A percentile compares a stretch with the other conserved stretches of the same genome.
These are phyloP conservation scores for Tylopilus sp. DNA, from an alignment of 768 basidiomycete genomes.

Conservation along the genomic window DNA sequence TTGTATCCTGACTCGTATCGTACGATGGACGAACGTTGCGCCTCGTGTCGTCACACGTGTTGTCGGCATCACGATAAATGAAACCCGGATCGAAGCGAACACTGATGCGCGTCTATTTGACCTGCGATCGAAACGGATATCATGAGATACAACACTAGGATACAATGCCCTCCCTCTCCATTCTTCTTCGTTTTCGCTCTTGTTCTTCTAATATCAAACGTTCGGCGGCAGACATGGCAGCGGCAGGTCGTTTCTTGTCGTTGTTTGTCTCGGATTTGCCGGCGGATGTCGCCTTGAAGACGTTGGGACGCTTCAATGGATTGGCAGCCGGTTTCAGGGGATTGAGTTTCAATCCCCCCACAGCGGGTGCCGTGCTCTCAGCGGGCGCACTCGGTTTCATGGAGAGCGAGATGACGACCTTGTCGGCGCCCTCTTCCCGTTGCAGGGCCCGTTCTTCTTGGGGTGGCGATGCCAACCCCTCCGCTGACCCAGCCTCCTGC, in stretches of 20 bases:
- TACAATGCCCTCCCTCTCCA: slow-evolving; percentile 48
- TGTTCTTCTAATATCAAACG: slow-evolving; percentile 86
- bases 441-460: slow-evolving; percentile 57
- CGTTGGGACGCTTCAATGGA: slow-evolving; percentile 70
- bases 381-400: slow-evolving; percentile 44
- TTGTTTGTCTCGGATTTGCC: slow-evolving; percentile 37
- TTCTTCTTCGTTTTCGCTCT: slow-evolving; percentile 78
- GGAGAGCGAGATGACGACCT: slow-evolving; percentile 72
- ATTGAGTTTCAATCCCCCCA: slow-evolving; percentile 57
- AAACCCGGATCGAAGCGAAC: background rate
- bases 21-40: background rate
- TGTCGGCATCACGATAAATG: background rate
- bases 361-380: slow-evolving; percentile 29
- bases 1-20: slow-evolving; percentile 8
- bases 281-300: slow-evolving; percentile 55
- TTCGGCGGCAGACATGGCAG: slow-evolving; percentile 79
- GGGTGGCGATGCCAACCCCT: slow-evolving; percentile 35
- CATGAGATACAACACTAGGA: slow-evolving; percentile 12
- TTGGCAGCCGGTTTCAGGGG: slow-evolving; percentile 42
- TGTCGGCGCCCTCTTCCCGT: slow-evolving; percentile 68
- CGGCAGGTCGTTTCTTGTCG: slow-evolving; percentile 60
- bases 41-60: background rate
- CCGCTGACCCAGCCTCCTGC: slow-evolving; percentile 36
- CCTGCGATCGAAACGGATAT: background rate
- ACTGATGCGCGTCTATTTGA: background rate